Evolutionary conservation across 352 stramenopile genomes (phyloP), one percentile per base, ranked within the genome.

Genomic region (Globisporangium iwayamae): DNA sequence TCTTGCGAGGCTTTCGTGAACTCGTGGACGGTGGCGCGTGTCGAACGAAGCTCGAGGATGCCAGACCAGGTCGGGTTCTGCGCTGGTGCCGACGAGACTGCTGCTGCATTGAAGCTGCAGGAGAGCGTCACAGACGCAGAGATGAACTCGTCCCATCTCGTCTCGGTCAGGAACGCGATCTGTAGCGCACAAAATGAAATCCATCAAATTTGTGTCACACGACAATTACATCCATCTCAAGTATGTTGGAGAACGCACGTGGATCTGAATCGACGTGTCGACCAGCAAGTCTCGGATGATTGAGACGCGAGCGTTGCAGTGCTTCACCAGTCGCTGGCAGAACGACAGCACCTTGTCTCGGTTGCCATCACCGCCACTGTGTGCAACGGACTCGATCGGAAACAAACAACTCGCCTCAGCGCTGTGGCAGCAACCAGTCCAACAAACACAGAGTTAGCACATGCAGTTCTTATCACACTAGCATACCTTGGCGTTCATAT

Each of bases 161-260:
- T 90, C 63, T 90, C 81, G n/a, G 78, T 78, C 39, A 91, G 51
- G 50, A 84, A 75, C 30, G 71, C 75, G 34, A 87, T 73, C 82
- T 90, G 64, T 16, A 53, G 11, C 25, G 30, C 14, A 66, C 39
- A 58, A 4, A n/a, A 39, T 22, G 25, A 43, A 28, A 7, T 20
- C 43, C 4, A 30, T 16, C 50, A 46, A 8, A 2, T 50, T 20
- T 4, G 11, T 47, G 20, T 45, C 8, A 25, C 5, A 55, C 25
- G 28, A 0, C 6, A 56, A 6, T 18, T 13, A 22, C 18, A 20
- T 0, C 16, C 43, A 48, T 48, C 43, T n/a, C 14, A 46, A n/a
- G 2, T 18, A 46, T 46, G 14, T n/a, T 18, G 13, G 4, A n/a
- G 39, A 18, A 73, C 72, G 54, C 76, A 91, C 81, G 41, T 92